phyloP scores from a whole-genome alignment of 78 protist species.

The Pelomyxa schiedti region DNA sequence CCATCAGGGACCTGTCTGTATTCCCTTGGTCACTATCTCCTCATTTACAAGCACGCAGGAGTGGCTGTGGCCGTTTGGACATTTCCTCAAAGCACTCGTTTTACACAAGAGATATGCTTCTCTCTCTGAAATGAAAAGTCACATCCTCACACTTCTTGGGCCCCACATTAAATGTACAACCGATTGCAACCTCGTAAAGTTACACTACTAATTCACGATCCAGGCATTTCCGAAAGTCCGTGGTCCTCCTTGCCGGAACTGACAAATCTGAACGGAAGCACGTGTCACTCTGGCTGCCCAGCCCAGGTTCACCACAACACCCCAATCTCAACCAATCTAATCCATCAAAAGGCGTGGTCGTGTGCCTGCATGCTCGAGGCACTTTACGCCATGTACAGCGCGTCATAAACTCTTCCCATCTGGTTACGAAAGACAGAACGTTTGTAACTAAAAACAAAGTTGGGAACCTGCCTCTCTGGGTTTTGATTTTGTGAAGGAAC shows the following conservation, averaged over 20 bases:
- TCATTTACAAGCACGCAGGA: constrained; percentile 30
- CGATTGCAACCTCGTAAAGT: background rate
- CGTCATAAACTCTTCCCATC: too few species aligned
- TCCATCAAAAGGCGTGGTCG: too few species aligned
- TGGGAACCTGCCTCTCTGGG: too few species aligned
- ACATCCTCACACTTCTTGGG: background rate
- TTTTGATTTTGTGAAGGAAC: too few species aligned
- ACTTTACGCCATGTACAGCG: too few species aligned
- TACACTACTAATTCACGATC: background rate
- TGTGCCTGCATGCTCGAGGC: too few species aligned
- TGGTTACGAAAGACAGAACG: too few species aligned
- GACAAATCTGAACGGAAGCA: constrained; percentile 56
- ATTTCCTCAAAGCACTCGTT: constrained; percentile 32
- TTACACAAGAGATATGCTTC: background rate
- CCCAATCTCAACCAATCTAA: constrained; percentile 14
- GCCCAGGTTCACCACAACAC: constrained; percentile 53
- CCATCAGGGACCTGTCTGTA: constrained; percentile 77
- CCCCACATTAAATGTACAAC: background rate
- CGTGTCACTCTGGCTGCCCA: constrained; percentile 44
- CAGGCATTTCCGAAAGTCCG: background rate
- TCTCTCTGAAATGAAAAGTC: background rate
- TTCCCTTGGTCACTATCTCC: constrained; percentile 28
- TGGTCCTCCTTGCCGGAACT: constrained; percentile 76
- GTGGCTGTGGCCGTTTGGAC: constrained; percentile 69
- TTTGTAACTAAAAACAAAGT: too few species aligned